Evolutionary conservation across 2,329 filamentous ascomycete genomes (phyloP), one percentile per base, ranked within the genome.

Genomic region (Nigrospora osmanthi): DNA sequence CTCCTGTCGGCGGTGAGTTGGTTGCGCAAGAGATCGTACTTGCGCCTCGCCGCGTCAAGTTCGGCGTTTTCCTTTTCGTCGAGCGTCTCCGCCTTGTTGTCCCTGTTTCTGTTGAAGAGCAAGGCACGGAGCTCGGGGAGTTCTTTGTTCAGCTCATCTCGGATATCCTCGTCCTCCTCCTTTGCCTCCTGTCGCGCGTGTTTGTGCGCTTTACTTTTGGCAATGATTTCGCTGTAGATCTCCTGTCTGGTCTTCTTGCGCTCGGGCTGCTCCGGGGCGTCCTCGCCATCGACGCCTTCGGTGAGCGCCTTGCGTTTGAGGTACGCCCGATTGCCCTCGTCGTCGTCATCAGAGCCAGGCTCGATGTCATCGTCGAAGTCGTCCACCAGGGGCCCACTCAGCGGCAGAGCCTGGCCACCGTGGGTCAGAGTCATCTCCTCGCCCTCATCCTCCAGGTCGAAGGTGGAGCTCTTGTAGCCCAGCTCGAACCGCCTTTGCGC

Each of bases 191-290:
- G 93, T 35, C 93, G 82, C 67, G 97, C 90, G 59, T 91, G 90
- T 67, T 95, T 97, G 75, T 96, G 79, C 50, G 87, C 75, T 62
- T 98, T 98, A 1, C 91, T 97, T 67, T 98, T 98, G 49, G 90
- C 88, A 53, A 98, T 96, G 49, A 98, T 77, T 65, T 98, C 94
- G 58, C 95, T 86, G 88, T 97, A 96, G 41, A 98, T 87, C 65
- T 98, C 93, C 44, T 93, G 87, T 68, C 96, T 97, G 3, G 84
- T 84, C 71, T 96, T 98, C 65, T 95, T 96, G 47, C 85, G 78
- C 56, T 91, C 85, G 0, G 89, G 89, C 50, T 83, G 70, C 16
- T 73, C 73, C 33, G 73, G 72, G 6, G 68, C 69, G 0, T 71
- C 72, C 6, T 71, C 71, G 4, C 67, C 70, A 3, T 70, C 73